These are phyloP conservation scores for Jatropha multifida DNA, from an alignment of 441 rosid species.

Conservation along the genomic window DNA sequence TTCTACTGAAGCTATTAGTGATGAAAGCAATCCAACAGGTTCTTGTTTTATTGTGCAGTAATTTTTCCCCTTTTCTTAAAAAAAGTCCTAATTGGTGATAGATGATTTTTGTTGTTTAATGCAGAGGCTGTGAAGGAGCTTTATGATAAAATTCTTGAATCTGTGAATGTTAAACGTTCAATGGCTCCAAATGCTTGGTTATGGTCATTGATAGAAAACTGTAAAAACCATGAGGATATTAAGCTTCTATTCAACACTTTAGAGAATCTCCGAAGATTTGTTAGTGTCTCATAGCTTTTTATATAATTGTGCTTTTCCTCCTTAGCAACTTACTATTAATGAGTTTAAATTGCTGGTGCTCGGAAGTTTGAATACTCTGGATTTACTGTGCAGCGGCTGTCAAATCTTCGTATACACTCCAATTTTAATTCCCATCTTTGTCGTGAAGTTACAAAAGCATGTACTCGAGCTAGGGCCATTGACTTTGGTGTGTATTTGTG, in stretches of 20 bases:
- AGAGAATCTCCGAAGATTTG: conserved; percentile 72
- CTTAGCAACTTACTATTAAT: neutral
- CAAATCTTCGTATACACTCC: conserved; percentile 71
- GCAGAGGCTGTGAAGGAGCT: conserved; percentile 78
- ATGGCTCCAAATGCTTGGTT: conserved; percentile 85
- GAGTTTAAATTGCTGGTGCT: conserved; percentile 1
- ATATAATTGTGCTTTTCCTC: neutral
- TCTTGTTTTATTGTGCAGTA: conserved; percentile 5
- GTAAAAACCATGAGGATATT: conserved; percentile 59
- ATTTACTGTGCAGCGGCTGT: conserved; percentile 58
- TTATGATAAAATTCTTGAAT: conserved; percentile 58
- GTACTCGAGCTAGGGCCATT: conserved; percentile 60
- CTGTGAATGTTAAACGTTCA: conserved; percentile 55
- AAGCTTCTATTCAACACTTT: conserved; percentile 60
- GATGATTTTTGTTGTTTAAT: conserved; percentile 22
- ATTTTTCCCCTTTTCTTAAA: neutral
- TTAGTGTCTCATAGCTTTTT: conserved; percentile 36
- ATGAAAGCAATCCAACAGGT: conserved; percentile 57
- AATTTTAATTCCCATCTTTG: conserved; percentile 76
- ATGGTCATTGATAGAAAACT: conserved; percentile 78
- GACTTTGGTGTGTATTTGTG: conserved; percentile 57
- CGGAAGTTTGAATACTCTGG: neutral
- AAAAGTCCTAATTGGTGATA: conserved; percentile 7
- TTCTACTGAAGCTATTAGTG: conserved; percentile 40
- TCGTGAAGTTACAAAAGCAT: conserved; percentile 68